phyloP scores from a whole-genome alignment of 2,329 filamentous ascomycete genomes.

The Stemphylium beticola region DNA sequence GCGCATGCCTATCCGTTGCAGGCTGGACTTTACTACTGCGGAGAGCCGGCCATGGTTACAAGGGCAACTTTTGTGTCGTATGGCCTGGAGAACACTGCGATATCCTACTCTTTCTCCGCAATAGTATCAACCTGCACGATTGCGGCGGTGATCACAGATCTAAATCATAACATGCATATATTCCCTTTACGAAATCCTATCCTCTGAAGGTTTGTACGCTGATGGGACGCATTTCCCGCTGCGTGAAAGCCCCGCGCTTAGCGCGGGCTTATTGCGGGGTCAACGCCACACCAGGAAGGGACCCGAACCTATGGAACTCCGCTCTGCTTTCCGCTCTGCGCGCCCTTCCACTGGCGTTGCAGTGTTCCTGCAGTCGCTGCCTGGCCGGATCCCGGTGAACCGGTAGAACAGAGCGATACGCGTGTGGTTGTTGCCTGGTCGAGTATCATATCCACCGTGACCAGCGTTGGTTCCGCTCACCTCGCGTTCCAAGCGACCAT shows the following conservation, averaged over 20 bases:
- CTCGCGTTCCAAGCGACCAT: not conserved
- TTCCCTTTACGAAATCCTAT: not conserved
- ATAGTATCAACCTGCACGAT: not conserved
- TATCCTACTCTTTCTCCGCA: too few relatives aligned
- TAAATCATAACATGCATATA: not conserved
- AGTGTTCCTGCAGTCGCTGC: slow-evolving; percentile 5
- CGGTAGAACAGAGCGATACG: not conserved
- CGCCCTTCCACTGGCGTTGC: not conserved
- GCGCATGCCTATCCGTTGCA: slow-evolving; percentile 2
- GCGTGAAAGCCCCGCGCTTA: slow-evolving; percentile 1
- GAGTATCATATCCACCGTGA: not conserved
- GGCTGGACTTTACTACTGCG: slow-evolving; percentile 23
- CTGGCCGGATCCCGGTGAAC: not conserved
- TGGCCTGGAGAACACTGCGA: not conserved
- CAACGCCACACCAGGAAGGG: not conserved
- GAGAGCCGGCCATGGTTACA: slow-evolving; percentile 31
- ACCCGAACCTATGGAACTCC: not conserved
- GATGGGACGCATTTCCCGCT: not conserved
- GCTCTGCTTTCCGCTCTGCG: not conserved
- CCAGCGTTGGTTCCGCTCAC: not conserved
- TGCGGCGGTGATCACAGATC: too few relatives aligned
- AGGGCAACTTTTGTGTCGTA: not conserved
- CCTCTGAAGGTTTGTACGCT: not conserved
- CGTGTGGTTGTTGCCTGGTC: slow-evolving; percentile 12
- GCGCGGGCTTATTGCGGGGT: slow-evolving; percentile 16